Evolutionary conservation across 2,329 filamentous ascomycete species (phyloP).

Genomic region (Emergomyces pasteurianus): DNA sequence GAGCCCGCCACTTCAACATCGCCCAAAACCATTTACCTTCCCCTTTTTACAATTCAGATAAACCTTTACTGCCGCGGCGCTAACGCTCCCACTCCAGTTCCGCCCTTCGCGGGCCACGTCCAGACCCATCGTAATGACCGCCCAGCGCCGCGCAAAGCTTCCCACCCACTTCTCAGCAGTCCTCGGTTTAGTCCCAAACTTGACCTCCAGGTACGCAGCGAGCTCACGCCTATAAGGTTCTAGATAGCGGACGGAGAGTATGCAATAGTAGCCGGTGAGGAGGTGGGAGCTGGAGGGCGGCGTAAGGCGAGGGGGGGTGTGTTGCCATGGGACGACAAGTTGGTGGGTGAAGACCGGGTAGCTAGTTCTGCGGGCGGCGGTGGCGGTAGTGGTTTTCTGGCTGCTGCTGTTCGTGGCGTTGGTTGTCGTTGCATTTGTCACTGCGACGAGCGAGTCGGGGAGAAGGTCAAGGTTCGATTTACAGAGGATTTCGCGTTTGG

Average conservation of each 20-base stretch:
- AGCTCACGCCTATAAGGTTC: conserved; percentile 2
- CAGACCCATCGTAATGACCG: neutral
- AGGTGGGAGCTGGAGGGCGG: neutral
- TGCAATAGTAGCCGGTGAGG: conserved; percentile 4
- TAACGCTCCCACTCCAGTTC: neutral
- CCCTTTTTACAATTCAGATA: neutral
- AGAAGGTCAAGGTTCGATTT: conserved; percentile 5
- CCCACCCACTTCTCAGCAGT: neutral
- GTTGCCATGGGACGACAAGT: neutral
- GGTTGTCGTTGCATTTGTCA: neutral
- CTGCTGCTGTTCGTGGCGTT: neutral
- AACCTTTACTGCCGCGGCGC: neutral
- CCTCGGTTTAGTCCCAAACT: neutral
- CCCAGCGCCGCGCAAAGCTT: neutral
- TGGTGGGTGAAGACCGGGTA: conserved; percentile 6
- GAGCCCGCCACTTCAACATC: neutral
- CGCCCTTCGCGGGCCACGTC: neutral
- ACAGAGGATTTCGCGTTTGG: conserved; percentile 6
- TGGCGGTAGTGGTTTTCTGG: neutral
- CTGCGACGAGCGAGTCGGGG: no score
- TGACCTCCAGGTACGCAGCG: conserved; percentile 2
- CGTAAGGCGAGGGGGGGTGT: no score
- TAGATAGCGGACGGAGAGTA: conserved; percentile 5
- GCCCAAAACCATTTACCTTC: neutral
- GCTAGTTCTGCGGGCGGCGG: neutral